phyloP scores from a whole-genome alignment of 129 eudicot species.

The Cynara cardunculus region DNA sequence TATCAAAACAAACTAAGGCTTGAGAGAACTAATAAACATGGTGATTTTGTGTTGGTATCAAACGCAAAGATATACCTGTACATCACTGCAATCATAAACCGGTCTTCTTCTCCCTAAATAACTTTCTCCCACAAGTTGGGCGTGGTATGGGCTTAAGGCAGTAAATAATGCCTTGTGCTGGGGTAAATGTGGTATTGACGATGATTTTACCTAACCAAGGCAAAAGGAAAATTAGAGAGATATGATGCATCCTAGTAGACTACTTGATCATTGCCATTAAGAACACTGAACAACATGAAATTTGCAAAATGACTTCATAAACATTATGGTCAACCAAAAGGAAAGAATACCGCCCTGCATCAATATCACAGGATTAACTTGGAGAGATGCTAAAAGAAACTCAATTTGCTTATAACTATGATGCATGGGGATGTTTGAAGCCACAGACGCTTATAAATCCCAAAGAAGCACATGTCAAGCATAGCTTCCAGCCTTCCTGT shows the following conservation, averaged over 20 bases:
- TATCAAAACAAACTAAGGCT: neutral
- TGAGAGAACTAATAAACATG: conserved; percentile 8
- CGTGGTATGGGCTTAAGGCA: conserved; percentile 65
- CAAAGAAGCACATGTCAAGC: neutral
- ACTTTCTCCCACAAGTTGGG: conserved; percentile 92
- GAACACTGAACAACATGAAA: conserved; percentile 5
- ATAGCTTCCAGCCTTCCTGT: neutral
- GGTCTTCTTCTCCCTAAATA: conserved; percentile 81
- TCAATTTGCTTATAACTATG: neutral
- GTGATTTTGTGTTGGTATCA: neutral
- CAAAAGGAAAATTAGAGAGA: conserved; percentile 15
- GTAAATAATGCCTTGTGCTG: conserved; percentile 54
- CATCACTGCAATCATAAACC: conserved; percentile 71
- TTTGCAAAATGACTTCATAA: neutral
- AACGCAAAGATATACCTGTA: conserved; percentile 52
- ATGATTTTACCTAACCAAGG: conserved; percentile 67
- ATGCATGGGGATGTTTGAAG: neutral
- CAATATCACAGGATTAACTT: conserved; percentile 14
- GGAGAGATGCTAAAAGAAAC: neutral
- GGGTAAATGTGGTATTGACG: conserved; percentile 75
- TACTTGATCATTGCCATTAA: conserved; percentile 16
- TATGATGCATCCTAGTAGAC: neutral
- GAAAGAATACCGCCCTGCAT: neutral
- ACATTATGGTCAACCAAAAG: conserved; percentile 5
- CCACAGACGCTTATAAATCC: neutral